Base-by-base conservation (phyloP, 768 basidiomycete genomes). In the Psilocybe tampanensis region DNA sequence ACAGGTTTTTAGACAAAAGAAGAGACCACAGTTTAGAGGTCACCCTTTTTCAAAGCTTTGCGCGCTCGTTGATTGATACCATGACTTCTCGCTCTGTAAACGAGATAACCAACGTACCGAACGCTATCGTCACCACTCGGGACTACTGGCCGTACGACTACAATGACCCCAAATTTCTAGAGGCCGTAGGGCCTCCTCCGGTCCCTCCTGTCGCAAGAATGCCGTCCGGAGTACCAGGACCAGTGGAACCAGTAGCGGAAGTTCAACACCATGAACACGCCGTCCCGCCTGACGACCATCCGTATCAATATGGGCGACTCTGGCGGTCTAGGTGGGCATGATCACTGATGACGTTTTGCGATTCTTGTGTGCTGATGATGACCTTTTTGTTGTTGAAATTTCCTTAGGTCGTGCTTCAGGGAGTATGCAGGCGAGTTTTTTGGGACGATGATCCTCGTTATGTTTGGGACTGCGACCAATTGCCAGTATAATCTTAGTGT, bases 401-500 rank as follows among this genome's bases (percentile, higher is more conserved):
- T n/a, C n/a, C n/a, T n/a, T n/a, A 53, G 52, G 13, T 47, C 54
- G 4, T 52, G 29, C 21, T 23, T 56, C 2, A 12, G 41, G 29
- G 52, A 56, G 45, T 66, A 64, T 43, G 58, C 59, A 47, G 85
- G 80, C 13, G 85, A 86, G 67, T 85, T 85, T 60, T 65, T 84
- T 47, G 85, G 84, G 17, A 75, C 76, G 17, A 76, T 78, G 69
- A 73, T 85, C 29, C 74, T 86, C 13, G 68, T 82, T 47, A 76
- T 84, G 52, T 79, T 86, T 56, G 84, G 84, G 19, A 70, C 72
- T 24, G 83, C 81, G 41, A 76, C 76, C 23, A 72, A 81, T 52
- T 83, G 81, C 59, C 84, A 86, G 65, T 76, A 75, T 11, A 72
- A 74, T 34, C 72, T 86, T 9, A 80, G 82, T 9, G 64, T 65